These are phyloP conservation scores for Citrus inodora DNA, from an alignment of 345 rosid genomes.

Conservation along the genomic window DNA sequence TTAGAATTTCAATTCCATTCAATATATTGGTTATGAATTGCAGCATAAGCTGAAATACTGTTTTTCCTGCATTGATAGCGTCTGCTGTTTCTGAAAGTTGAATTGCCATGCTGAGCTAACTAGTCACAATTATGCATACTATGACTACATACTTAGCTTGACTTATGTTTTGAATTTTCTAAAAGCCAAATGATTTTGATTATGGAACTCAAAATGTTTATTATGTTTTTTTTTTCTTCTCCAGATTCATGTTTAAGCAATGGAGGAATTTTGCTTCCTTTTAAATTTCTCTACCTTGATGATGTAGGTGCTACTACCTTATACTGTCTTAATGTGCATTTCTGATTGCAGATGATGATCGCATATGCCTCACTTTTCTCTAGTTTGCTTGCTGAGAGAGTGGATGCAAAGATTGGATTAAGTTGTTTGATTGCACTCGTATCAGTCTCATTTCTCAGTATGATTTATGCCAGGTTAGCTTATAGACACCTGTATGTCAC, in stretches of 20 bases:
- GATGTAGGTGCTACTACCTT: background rate
- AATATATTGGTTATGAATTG: background rate
- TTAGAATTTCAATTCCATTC: conserved; percentile 35
- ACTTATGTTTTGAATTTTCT: background rate
- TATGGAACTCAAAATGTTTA: background rate
- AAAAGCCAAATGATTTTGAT: background rate
- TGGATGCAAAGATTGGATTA: conserved; percentile 57
- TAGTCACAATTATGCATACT: background rate
- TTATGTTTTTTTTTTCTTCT: background rate
- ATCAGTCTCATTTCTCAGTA: conserved; percentile 44
- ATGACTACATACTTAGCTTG: background rate
- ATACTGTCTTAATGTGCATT: conserved; percentile 10
- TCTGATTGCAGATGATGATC: conserved; percentile 72
- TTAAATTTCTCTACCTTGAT: background rate
- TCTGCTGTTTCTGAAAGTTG: background rate
- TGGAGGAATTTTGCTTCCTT: background rate
- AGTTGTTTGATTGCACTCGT: conserved; percentile 55
- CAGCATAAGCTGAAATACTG: background rate
- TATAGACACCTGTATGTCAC: background rate
- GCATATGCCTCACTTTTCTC: conserved; percentile 84
- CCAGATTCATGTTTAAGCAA: background rate
- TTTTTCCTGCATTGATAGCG: background rate
- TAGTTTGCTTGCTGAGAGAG: conserved; percentile 80
- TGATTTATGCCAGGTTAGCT: conserved; percentile 68
- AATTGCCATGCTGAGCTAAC: background rate